Evolutionary conservation across 306 rosid species (phyloP).

Genomic region (Astragalus membranaceus): DNA sequence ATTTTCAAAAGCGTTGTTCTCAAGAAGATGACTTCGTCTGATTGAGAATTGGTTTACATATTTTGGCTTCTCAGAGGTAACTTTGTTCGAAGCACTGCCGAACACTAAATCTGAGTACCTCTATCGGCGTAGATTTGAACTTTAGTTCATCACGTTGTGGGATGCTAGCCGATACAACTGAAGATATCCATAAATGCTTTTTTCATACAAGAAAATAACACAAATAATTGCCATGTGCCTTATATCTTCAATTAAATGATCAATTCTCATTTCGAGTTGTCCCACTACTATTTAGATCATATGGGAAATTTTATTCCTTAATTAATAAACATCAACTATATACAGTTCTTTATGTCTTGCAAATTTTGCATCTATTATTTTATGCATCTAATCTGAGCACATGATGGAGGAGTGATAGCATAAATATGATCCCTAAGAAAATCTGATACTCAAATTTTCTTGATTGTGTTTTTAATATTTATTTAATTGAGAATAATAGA

Average conservation of each 20-base stretch:
- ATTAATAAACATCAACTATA: background rate
- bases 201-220: background rate
- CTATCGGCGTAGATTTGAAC: too few relatives aligned
- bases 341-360: background rate
- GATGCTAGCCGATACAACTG: background rate
- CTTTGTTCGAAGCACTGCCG: too few relatives aligned
- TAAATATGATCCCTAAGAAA: background rate
- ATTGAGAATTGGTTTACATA: background rate
- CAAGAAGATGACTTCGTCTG: background rate
- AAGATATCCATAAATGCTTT: background rate
- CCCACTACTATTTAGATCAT: background rate
- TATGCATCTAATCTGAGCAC: background rate
- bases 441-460: background rate
- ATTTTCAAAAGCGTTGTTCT: background rate
- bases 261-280: slow-evolving; percentile 2
- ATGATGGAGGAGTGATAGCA: background rate
- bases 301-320: background rate
- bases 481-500: background rate
- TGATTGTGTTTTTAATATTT: background rate
- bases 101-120: too few relatives aligned
- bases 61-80: background rate
- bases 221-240: background rate
- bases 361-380: background rate
- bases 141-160: background rate
- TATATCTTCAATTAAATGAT: background rate